Percentiles rank a stretch among this genome's conserved stretches.
Evolutionary conservation across 768 basidiomycete species (phyloP).

Genomic region (Naganishia randhawae): DNA sequence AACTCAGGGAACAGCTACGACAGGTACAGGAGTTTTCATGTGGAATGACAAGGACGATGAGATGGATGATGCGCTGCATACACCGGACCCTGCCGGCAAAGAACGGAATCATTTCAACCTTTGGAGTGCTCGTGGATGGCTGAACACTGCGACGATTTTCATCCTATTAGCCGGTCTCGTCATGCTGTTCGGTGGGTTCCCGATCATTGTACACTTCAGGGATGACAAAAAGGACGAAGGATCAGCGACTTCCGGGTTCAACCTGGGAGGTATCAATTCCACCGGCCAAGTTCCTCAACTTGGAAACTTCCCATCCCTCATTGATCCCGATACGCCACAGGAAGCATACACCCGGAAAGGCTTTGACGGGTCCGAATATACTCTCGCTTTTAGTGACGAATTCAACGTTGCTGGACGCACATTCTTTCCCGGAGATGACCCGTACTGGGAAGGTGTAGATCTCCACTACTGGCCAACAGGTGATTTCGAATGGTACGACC

Average conservation of each 20-base stretch:
- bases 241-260: conserved; percentile 60
- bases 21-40: conserved; percentile 11
- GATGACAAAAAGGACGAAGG: conserved; percentile 26
- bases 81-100: conserved; percentile 40
- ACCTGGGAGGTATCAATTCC: conserved; percentile 85
- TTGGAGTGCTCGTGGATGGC: conserved; percentile 73
- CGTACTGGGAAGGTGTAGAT: conserved; percentile 80
- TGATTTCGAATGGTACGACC: conserved; percentile 78
- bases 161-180: conserved; percentile 67
- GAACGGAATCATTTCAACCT: conserved; percentile 61
- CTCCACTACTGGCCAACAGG: conserved; percentile 64
- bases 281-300: conserved; percentile 81
- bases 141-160: conserved; percentile 72
- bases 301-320: conserved; percentile 62
- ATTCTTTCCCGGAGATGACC: conserved; percentile 64
- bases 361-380: conserved; percentile 72
- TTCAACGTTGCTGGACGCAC: conserved; percentile 64
- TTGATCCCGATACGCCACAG: conserved; percentile 73
- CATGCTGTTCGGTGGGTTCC: conserved; percentile 83
- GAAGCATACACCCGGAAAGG: conserved; percentile 61
- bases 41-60: conserved; percentile 42
- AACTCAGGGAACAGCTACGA: not conserved
- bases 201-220: conserved; percentile 58
- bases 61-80: conserved; percentile 48
- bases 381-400: conserved; percentile 84